phyloP scores from a whole-genome alignment of 805 yeast species.

The Pichia sporocuriosa region DNA sequence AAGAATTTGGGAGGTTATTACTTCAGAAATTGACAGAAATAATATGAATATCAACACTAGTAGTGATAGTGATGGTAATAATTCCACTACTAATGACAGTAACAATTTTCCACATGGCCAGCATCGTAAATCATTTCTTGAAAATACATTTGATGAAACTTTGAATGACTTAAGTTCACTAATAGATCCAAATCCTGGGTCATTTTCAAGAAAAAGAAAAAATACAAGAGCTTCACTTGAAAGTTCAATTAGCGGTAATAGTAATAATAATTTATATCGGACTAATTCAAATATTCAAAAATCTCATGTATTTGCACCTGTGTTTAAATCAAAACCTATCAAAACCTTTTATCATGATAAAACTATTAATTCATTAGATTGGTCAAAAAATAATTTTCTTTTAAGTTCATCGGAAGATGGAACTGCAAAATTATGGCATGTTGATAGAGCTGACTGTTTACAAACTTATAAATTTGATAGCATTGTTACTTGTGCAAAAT shows the following conservation, averaged over 20 bases:
- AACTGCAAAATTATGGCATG: slow-evolving; percentile 81
- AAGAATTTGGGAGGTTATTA: slow-evolving; percentile 72
- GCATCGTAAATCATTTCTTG: slow-evolving; percentile 9
- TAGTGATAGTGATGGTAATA: background rate
- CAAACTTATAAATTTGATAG: slow-evolving; percentile 68
- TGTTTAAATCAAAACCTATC: slow-evolving; percentile 63
- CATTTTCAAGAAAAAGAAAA: slow-evolving; percentile 5
- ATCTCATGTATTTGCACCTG: slow-evolving; percentile 56
- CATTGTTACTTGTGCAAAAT: slow-evolving; percentile 71
- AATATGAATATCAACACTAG: background rate
- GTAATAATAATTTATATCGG: background rate
- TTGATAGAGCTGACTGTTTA: slow-evolving; percentile 56
- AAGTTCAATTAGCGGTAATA: background rate
- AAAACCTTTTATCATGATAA: slow-evolving; percentile 54
- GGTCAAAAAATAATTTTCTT: slow-evolving; percentile 84
- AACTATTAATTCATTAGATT: slow-evolving; percentile 68
- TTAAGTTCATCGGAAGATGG: slow-evolving; percentile 79
- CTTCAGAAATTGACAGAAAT: slow-evolving; percentile 59
- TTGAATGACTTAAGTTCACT: slow-evolving; percentile 15
- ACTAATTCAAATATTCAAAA: slow-evolving; percentile 8
- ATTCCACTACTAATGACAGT: background rate
- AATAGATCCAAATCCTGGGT: slow-evolving; percentile 1
- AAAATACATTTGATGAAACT: slow-evolving; percentile 8
- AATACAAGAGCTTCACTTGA: slow-evolving; percentile 5
- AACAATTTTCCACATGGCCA: background rate